Conservation (phyloP, 2,329 filamentous ascomycete species). For the Exophiala sideris region DNA sequence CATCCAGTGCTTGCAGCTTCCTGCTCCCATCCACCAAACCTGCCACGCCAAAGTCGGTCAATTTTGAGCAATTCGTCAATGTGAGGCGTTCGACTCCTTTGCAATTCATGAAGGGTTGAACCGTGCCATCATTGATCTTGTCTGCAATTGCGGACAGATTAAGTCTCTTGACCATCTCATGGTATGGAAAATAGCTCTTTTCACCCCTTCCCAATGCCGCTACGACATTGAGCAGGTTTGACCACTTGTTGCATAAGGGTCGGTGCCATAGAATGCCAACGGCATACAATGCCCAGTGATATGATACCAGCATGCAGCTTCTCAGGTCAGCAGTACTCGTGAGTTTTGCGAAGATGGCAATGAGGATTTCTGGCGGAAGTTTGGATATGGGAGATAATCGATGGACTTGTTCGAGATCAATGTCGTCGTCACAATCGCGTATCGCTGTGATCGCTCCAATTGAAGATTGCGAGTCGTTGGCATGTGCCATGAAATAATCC, state of each 20-base stretch:
- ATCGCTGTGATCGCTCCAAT: slow-evolving; percentile 71
- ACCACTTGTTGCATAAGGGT: slow-evolving; percentile 83
- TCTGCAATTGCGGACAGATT: slow-evolving; percentile 78
- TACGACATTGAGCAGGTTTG: slow-evolving; percentile 76
- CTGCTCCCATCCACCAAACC: slow-evolving; percentile 74
- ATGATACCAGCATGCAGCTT: slow-evolving; percentile 90
- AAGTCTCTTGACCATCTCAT: slow-evolving; percentile 83
- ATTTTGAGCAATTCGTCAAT: slow-evolving; percentile 78
- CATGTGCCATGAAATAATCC: slow-evolving; percentile 78
- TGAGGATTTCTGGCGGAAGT: slow-evolving; percentile 90
- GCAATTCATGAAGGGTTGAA: slow-evolving; percentile 76
- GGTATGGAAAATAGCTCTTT: slow-evolving; percentile 79
- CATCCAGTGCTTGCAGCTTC: slow-evolving; percentile 82
- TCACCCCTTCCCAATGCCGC: slow-evolving; percentile 62
- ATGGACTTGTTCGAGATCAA: slow-evolving; percentile 52
- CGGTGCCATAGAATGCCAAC: slow-evolving; percentile 95
- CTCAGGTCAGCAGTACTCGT: slow-evolving; percentile 71
- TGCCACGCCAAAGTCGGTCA: slow-evolving; percentile 81
- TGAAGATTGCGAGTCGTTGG: slow-evolving; percentile 90
- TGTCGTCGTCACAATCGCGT: slow-evolving; percentile 64
- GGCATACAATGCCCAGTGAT: slow-evolving; percentile 85
- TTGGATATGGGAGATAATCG: slow-evolving; percentile 76
- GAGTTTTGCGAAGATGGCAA: slow-evolving; percentile 85
- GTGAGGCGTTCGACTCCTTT: slow-evolving; percentile 90
- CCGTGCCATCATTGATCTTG: slow-evolving; percentile 82